Percentiles rank a stretch among this genome's conserved stretches.
Evolutionary conservation across 2,329 filamentous ascomycete species (phyloP).

Genomic region (Scorias spongiosa): DNA sequence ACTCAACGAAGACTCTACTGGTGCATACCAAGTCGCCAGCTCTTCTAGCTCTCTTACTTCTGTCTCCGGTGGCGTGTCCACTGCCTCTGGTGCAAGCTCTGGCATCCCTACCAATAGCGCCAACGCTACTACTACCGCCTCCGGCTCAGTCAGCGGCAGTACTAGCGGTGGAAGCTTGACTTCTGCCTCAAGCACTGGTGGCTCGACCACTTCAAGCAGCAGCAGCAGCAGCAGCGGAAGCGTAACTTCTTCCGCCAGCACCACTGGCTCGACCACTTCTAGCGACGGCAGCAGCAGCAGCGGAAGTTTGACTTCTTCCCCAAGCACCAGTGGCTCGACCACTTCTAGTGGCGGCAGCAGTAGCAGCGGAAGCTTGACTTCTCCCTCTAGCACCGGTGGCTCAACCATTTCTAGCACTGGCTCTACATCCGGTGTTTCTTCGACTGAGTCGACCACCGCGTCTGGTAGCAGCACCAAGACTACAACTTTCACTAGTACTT

Average conservation of each 20-base stretch:
- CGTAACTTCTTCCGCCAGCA: not conserved
- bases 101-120: not conserved
- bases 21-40: not conserved
- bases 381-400: not conserved
- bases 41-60: not conserved
- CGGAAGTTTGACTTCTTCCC: not conserved
- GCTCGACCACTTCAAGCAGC: not conserved
- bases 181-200: not conserved
- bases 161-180: not conserved
- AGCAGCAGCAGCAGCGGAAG: not conserved
- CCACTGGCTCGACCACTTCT: not conserved
- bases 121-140: not conserved
- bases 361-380: not conserved
- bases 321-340: not conserved
- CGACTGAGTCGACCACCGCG: not conserved
- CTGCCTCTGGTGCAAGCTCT: not conserved
- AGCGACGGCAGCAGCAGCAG: not conserved
- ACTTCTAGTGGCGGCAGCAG: not conserved
- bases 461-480: not conserved
- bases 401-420: not conserved
- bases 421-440: not conserved
- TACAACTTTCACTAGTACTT: not conserved
- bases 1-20: not conserved
- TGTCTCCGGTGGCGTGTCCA: not conserved
- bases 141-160: not conserved